Base-by-base conservation (phyloP, 805 yeast species). In the Saturnispora dispora region DNA sequence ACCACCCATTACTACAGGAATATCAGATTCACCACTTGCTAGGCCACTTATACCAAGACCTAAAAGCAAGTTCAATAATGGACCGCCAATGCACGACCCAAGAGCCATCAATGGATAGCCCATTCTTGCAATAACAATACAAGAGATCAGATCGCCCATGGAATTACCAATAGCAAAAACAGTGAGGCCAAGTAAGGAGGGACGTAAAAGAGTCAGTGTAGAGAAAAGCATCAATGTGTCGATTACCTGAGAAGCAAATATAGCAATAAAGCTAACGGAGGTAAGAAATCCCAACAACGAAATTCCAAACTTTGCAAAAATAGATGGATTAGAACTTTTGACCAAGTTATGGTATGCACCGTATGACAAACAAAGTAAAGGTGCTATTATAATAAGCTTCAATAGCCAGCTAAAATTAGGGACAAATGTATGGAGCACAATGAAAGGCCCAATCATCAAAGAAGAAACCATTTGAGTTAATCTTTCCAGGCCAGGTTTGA, bases 61-160 rank as follows among this genome's bases (percentile, higher is more conserved):
- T 39, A 90, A 72, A 10, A 93, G 69, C 42, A 85, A 70, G 49
- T 89, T 84, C 41, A 93, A 64, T 52, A 91, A 67, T 0, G 98
- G 98, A 1, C 96, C 88, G 0, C 97, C 98, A 64, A 90, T 85
- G 61, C 98, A 90, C 0, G 97, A 96, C 28, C 93, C 86, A n/a
- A 93, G 71, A 0, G 97, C 97, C 85, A 91, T 85, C 45, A 85
- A 74, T 0, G 96, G 87, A 68, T 79, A 82, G 0, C 96, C 96
- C 74, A 87, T 77, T 52, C 71, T 71, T 0, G 96, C 89, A 25
- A 91, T 78, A 0, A 95, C 84, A 35, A 84, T 64, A 58, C 91
- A 88, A 0, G 96, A 84, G 1, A 90, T 81, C 45, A 90, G 70
- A 62, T 91, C 99, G 5, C 98, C 97, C 6, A 86, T 70, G 1